A percentile compares a stretch with the other conserved stretches of the same genome.
phyloP scores from a whole-genome alignment of 306 rosid genomes.

The Potentilla sterilis region DNA sequence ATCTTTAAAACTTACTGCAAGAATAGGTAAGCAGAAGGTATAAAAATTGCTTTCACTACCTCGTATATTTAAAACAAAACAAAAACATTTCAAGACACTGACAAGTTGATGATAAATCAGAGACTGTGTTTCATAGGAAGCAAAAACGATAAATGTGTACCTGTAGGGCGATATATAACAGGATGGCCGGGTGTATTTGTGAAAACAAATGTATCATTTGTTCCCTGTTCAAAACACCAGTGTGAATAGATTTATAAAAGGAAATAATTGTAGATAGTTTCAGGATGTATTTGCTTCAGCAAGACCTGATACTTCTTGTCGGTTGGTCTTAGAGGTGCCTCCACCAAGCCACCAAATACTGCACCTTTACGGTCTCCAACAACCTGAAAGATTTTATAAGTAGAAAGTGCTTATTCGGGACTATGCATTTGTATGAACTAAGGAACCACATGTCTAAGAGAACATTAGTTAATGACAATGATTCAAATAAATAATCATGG shows the following conservation, averaged over 20 bases:
- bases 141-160: conserved; percentile 36
- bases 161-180: conserved; percentile 78
- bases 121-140: not conserved
- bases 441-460: not conserved
- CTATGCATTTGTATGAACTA: not conserved
- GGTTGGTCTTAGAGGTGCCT: conserved; percentile 79
- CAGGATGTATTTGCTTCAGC: conserved; percentile 17
- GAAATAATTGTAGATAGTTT: conserved; percentile 22
- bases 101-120: not conserved
- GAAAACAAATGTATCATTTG: conserved; percentile 78
- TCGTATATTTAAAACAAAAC: not conserved
- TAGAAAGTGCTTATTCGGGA: not conserved
- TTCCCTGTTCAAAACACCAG: conserved; percentile 70
- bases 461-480: not conserved
- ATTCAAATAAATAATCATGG: not conserved
- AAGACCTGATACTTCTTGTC: conserved; percentile 83
- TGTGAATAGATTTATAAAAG: conserved; percentile 11
- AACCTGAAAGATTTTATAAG: conserved; percentile 47
- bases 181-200: conserved; percentile 64
- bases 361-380: conserved; percentile 84
- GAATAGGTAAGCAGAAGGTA: not conserved
- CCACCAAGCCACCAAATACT: conserved; percentile 91
- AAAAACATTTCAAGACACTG: not conserved
- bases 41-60: not conserved
- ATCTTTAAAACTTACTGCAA: not conserved